A percentile compares a stretch with the other conserved stretches of the same genome.
Evolutionary conservation across 768 basidiomycete species (phyloP).

Genomic region (Hericium coralloides): DNA sequence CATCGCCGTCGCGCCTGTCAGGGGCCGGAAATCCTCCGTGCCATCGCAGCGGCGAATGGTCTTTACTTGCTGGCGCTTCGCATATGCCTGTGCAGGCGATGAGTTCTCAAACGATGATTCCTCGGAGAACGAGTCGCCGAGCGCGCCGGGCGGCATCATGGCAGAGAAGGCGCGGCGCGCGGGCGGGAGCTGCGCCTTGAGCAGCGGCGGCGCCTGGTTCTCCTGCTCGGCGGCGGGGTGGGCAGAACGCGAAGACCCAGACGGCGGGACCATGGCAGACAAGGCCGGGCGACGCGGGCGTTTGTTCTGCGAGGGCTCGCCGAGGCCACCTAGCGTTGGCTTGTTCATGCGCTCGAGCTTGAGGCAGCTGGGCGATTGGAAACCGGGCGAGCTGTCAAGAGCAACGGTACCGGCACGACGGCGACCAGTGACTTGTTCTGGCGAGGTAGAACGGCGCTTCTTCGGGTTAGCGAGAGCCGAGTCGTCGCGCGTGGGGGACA

Average conservation of each 20-base stretch:
- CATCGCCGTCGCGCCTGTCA: conserved; percentile 51
- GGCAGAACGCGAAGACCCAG: conserved; percentile 7
- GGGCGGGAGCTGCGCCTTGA: conserved; percentile 28
- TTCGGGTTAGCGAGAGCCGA: conserved; percentile 28
- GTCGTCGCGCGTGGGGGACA: conserved; percentile 31
- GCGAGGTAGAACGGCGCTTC: conserved; percentile 26
- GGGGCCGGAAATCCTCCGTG: conserved; percentile 69
- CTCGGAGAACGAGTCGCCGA: conserved; percentile 33
- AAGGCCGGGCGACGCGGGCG: conserved; percentile 58
- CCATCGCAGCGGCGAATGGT: conserved; percentile 75
- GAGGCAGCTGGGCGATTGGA: conserved; percentile 37
- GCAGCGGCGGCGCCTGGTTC: conserved; percentile 4
- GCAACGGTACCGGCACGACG: conserved; percentile 9
- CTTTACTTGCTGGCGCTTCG: conserved; percentile 66
- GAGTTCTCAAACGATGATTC: conserved; percentile 44
- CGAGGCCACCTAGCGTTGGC: conserved; percentile 45
- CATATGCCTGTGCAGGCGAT: conserved; percentile 77
- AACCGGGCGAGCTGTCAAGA: conserved; percentile 33
- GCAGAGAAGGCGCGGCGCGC: conserved; percentile 72
- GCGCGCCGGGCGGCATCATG: conserved; percentile 36
- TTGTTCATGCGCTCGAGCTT: conserved; percentile 41
- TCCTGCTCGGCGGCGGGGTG: conserved; percentile 6
- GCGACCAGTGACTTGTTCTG: conserved; percentile 13
- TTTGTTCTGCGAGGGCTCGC: conserved; percentile 43
- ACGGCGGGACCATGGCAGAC: conserved; percentile 50